phyloP scores from a whole-genome alignment of 257 asterid genomes.

The Ilex asprella region DNA sequence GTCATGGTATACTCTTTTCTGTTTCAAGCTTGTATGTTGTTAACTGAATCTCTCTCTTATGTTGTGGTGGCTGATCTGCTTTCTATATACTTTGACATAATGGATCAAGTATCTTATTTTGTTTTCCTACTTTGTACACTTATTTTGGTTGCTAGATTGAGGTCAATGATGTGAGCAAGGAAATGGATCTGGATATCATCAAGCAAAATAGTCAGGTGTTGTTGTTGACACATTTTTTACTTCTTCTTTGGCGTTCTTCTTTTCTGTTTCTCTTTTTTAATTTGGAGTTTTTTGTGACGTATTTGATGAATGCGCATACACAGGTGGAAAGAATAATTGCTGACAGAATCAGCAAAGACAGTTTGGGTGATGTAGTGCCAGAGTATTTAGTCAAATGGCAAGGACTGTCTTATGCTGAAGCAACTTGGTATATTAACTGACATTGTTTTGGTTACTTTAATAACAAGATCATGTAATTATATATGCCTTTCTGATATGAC shows the following conservation, averaged over 20 bases:
- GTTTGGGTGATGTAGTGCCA: slow-evolving; percentile 72
- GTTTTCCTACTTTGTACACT: slow-evolving; percentile 6
- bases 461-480: neutral
- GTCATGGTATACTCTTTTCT: too few relatives aligned
- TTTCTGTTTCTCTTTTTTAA: slow-evolving; percentile 4
- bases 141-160: slow-evolving; percentile 57
- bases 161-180: slow-evolving; percentile 98
- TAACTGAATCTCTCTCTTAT: neutral
- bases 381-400: slow-evolving; percentile 97
- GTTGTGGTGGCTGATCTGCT: neutral
- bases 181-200: slow-evolving; percentile 98
- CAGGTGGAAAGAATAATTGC: slow-evolving; percentile 97
- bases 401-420: slow-evolving; percentile 98
- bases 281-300: slow-evolving; percentile 8
- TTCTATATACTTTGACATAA: slow-evolving; percentile 5
- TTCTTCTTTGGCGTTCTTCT: neutral
- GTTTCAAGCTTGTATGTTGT: too few relatives aligned
- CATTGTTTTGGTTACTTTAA: neutral
- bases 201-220: slow-evolving; percentile 86
- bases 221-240: slow-evolving; percentile 3
- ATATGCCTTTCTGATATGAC: slow-evolving; percentile 4
- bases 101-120: slow-evolving; percentile 7
- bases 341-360: slow-evolving; percentile 69
- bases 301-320: slow-evolving; percentile 19
- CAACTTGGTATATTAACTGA: slow-evolving; percentile 57